Evolutionary conservation across 345 rosid genomes (phyloP).

Genomic region (Eucalyptus decipiens): DNA sequence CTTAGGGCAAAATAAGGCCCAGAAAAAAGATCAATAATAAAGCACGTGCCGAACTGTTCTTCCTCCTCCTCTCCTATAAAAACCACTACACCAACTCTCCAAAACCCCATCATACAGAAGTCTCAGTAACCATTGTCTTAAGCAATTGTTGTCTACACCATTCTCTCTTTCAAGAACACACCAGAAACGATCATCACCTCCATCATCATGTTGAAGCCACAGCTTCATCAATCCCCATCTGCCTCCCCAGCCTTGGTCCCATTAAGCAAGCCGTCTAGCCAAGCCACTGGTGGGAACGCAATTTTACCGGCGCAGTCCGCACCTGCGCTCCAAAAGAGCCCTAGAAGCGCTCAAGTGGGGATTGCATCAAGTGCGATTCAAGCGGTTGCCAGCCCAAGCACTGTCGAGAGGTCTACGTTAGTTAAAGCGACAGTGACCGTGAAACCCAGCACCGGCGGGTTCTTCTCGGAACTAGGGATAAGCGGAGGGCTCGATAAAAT

Average conservation of each 20-base stretch:
- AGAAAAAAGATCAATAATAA: not conserved
- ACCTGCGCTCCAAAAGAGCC: not conserved
- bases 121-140: not conserved
- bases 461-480: constrained; percentile 11
- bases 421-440: constrained; percentile 28
- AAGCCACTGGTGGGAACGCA: not conserved
- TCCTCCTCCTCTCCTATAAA: not conserved
- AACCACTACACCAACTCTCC: not conserved
- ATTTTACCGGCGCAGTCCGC: not conserved
- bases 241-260: not conserved
- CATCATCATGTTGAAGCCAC: constrained; percentile 21
- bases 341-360: not conserved
- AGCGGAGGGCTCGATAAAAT: constrained; percentile 20
- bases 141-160: not conserved
- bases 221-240: not conserved
- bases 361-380: not conserved
- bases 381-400: not conserved
- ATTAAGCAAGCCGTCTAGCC: constrained; percentile 9
- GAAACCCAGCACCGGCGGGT: constrained; percentile 4
- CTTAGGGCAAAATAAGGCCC: not conserved
- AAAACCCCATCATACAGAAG: not conserved
- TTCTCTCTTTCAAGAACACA: not conserved
- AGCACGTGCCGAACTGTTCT: not conserved
- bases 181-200: not conserved
- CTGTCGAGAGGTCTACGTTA: not conserved